Base-by-base conservation (phyloP, 768 basidiomycete species). In the Tricholoma bakamatsutake region DNA sequence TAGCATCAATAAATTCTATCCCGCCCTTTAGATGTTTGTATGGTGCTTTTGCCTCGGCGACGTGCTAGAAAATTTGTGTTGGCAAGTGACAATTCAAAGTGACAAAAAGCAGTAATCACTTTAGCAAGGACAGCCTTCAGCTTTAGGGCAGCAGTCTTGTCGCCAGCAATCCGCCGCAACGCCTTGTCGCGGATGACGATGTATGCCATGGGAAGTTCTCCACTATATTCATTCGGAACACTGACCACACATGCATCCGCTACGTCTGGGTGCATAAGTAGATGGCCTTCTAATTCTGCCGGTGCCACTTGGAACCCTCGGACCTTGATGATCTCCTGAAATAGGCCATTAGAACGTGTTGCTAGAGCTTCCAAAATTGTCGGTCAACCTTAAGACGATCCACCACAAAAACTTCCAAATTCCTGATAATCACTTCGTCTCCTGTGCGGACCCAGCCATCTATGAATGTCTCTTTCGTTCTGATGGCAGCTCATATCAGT, bases 201-300 rank as follows among this genome's bases (percentile, higher is more conserved):
- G 65, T 80, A 90, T 7, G 89, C 88, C 52, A 87, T 62, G 0
- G 90, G 88, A 10, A 88, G 61, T 65, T 92, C 88, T 15, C 89
- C 88, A 55, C 79, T 86, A 64, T 85, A 89, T 21, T 90, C 88
- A 61, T 91, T 86, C 1, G 77, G 76, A 17, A 88, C 64, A 4
- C 85, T 80, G 6, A 90, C 84, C 7, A 87, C 82, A 60, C 85
- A 85, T 1, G 74, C 74, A 62, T 85, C 85, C 4, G 68, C 70
- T 10, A 90, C 84, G 56, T 83, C 81, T 9, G 77, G 73, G 61
- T 87, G 84, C 34, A 74, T 64, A 34, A 88, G 73, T 48, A 87
- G 71, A 65, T 84, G 84, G 0, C 83, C 85, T 67, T 87, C 84
- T 1, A 86, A 68, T 59, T 86, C 85, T 3, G 85, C 84, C 1